Base-by-base conservation (phyloP, 257 asterid species). In the Solanum habrochaites region DNA sequence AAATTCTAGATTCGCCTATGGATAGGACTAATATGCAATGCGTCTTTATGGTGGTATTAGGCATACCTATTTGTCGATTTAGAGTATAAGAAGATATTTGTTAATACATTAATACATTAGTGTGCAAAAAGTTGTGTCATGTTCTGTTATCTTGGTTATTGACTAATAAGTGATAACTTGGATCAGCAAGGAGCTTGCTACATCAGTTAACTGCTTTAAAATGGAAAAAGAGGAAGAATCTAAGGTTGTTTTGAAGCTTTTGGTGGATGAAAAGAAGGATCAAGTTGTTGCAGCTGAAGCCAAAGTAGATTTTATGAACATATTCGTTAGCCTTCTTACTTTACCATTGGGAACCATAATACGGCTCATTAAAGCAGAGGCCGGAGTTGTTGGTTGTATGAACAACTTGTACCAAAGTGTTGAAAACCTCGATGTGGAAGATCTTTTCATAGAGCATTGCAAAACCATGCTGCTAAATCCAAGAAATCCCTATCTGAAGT, bases 281-380 rank as follows among this genome's bases (percentile, higher is more conserved):
- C 56, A 74, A 32, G 82, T 86, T 11, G 39, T 86, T 80, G 86
- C 88, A 7, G 86, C 86, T 7, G 86, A 86, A 81, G 42, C 88
- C 49, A 12, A n/a, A 18, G 58, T 52, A 25, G 88, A 81, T 35
- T 86, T 86, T 67, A 62, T 86, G 40, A 86, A 86, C 37, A 56
- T 67, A 62, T 25, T 86, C 6, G 16, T 47, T 67, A 47, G 88
- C 82, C 23, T 86, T 73, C 88, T 86, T 20, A 8, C 82, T 11
- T 49, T 81, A 10, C 88, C 82, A 23, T 5, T 80, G 35, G 88
- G 82, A 80, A 66, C 82, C 4, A 66, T 86, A 32, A 66, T 81
- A 14, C 29, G 82, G 11, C 29, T 86, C 82, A 45, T 62, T 73
- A 86, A 23, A 40, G 31, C 35, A 29, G 47, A 25, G 18, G 45